phyloP scores from a whole-genome alignment of 2,329 filamentous ascomycete species.

The Hypoxylon sp. region DNA sequence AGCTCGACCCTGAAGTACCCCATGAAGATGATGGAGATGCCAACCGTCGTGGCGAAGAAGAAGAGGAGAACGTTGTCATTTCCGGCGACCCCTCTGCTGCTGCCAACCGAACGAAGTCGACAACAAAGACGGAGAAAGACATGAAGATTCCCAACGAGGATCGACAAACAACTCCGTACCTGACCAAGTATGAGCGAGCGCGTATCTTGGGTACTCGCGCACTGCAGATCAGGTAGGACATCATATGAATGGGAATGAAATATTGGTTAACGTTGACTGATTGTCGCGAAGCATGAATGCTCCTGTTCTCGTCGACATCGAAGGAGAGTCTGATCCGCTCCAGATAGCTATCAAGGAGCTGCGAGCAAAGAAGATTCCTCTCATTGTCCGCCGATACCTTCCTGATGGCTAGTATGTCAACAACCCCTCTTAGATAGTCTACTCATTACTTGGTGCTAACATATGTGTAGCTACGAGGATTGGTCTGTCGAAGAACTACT shows the following conservation, averaged over 20 bases:
- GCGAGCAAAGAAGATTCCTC: constrained; percentile 96
- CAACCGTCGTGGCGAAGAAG: constrained; percentile 65
- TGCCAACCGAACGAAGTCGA: constrained; percentile 65
- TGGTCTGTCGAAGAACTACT: constrained; percentile 98
- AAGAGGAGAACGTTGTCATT: constrained; percentile 69
- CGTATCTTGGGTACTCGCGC: constrained; percentile 93
- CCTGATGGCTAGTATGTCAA: constrained; percentile 90
- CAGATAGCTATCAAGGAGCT: constrained; percentile 98
- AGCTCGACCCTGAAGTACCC: constrained; percentile 65
- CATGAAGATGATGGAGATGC: constrained; percentile 64
- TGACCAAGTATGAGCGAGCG: constrained; percentile 99
- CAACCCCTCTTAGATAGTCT: constrained; percentile 23
- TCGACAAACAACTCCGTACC: constrained; percentile 93
- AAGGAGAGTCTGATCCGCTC: constrained; percentile 96
- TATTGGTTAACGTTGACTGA: constrained; percentile 41
- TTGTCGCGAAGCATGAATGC: constrained; percentile 80
- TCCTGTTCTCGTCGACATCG: constrained; percentile 93
- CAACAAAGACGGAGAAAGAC: constrained; percentile 71
- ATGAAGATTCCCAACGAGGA: constrained; percentile 93
- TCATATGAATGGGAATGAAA: not conserved
- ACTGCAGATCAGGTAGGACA: constrained; percentile 79
- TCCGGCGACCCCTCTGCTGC: constrained; percentile 72
- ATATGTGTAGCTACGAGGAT: constrained; percentile 84
- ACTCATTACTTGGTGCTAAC: constrained; percentile 36
- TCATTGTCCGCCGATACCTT: constrained; percentile 94